A percentile compares a stretch with the other conserved stretches of the same genome.
Evolutionary conservation across 495 filamentous ascomycete genomes (phyloP).

Genomic region (Penicillium lividum): DNA sequence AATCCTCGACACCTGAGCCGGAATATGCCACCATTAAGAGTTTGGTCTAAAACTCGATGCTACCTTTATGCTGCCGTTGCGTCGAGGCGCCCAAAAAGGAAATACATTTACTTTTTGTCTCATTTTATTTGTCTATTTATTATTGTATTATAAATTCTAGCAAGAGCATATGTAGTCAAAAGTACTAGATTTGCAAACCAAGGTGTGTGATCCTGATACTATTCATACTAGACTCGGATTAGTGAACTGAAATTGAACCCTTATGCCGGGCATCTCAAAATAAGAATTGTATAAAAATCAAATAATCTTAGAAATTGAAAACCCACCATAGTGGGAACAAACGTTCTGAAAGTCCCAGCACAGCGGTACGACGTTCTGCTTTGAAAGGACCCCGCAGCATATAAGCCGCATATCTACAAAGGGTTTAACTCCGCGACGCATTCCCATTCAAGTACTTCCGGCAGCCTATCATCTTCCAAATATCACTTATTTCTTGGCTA

Average conservation of each 20-base stretch:
- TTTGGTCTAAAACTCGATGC: slow-evolving; percentile 10
- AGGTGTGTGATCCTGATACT: no score
- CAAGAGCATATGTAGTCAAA: background rate
- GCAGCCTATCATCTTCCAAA: background rate
- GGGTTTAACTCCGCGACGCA: slow-evolving; percentile 11
- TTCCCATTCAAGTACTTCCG: background rate
- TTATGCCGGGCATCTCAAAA: background rate
- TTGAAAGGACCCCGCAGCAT: background rate
- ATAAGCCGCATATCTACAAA: slow-evolving; percentile 7
- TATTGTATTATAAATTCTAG: no score
- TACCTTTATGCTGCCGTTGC: slow-evolving; percentile 25
- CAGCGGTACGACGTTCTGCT: no score
- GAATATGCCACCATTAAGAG: slow-evolving; percentile 13
- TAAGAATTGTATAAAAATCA: background rate
- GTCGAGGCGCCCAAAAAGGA: slow-evolving; percentile 6
- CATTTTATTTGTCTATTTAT: no score
- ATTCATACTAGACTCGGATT: background rate
- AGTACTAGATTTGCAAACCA: background rate
- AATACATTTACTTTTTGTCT: background rate
- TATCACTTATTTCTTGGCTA: background rate
- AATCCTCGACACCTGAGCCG: slow-evolving; percentile 10
- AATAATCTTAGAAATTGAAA: background rate
- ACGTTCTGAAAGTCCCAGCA: background rate
- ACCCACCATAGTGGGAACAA: background rate
- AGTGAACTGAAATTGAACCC: background rate